Evolutionary conservation across 2,329 filamentous ascomycete species (phyloP).

Genomic region (Aspergillus udagawae): DNA sequence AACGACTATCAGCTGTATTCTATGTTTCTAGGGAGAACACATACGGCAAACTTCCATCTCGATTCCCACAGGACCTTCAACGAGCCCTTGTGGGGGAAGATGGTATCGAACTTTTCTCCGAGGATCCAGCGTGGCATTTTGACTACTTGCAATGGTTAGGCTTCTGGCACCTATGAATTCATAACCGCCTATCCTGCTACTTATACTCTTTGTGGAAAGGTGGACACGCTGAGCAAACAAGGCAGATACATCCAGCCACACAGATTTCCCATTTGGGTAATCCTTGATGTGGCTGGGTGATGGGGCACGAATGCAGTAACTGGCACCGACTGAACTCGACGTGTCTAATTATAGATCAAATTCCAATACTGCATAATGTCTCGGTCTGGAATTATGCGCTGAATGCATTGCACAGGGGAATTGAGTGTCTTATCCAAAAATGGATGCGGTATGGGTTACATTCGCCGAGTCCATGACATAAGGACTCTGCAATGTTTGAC

Average conservation of each 20-base stretch:
- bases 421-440: background rate
- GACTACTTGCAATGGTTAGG: background rate
- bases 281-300: background rate
- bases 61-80: conserved; percentile 68
- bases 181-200: background rate
- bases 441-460: background rate
- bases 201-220: background rate
- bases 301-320: background rate
- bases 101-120: conserved; percentile 46
- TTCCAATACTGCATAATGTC: background rate
- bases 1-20: background rate
- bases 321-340: background rate
- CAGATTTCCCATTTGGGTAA: background rate
- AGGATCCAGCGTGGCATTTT: conserved; percentile 32
- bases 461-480: background rate
- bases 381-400: background rate
- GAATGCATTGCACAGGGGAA: background rate
- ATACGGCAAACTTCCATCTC: conserved; percentile 67
- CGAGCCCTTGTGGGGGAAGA: conserved; percentile 55
- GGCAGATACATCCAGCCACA: background rate
- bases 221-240: background rate
- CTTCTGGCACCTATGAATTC: background rate
- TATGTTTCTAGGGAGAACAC: conserved; percentile 15
- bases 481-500: background rate
- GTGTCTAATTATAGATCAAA: background rate